phyloP scores from a whole-genome alignment of 306 rosid genomes.

The Quercus bicolor region DNA sequence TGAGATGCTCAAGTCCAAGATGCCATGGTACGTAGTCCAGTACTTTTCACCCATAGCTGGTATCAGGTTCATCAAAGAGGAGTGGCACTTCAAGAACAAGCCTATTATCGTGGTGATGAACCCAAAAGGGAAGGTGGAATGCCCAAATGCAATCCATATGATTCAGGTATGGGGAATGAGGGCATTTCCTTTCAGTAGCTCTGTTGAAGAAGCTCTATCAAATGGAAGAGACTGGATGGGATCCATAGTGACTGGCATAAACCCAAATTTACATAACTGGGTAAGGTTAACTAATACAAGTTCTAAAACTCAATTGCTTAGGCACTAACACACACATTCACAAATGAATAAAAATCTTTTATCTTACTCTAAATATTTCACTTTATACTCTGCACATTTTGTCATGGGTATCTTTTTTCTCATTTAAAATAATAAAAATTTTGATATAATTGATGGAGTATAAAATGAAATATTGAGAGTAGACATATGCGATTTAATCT shows the following conservation, averaged over 20 bases:
- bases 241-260: not conserved
- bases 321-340: too few relatives aligned
- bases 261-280: conserved; percentile 8
- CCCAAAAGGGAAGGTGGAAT: conserved; percentile 21
- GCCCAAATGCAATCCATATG: conserved; percentile 29
- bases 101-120: conserved; percentile 32
- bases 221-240: not conserved
- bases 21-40: conserved; percentile 37
- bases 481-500: too few relatives aligned
- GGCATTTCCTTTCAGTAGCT: conserved; percentile 24
- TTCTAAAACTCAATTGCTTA: too few relatives aligned
- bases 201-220: not conserved
- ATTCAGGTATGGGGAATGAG: conserved; percentile 22
- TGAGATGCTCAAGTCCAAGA: not conserved
- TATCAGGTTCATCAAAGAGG: conserved; percentile 24
- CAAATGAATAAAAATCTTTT: too few relatives aligned
- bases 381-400: too few relatives aligned
- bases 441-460: too few relatives aligned
- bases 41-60: conserved; percentile 9
- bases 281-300: conserved; percentile 5
- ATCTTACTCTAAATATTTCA: too few relatives aligned
- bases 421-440: too few relatives aligned
- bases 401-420: too few relatives aligned
- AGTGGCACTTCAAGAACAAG: conserved; percentile 36
- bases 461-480: too few relatives aligned